Evolutionary conservation across 495 filamentous ascomycete genomes (phyloP), one percentile per base, ranked within the genome.

Genomic region (Recurvomyces mirabilis): DNA sequence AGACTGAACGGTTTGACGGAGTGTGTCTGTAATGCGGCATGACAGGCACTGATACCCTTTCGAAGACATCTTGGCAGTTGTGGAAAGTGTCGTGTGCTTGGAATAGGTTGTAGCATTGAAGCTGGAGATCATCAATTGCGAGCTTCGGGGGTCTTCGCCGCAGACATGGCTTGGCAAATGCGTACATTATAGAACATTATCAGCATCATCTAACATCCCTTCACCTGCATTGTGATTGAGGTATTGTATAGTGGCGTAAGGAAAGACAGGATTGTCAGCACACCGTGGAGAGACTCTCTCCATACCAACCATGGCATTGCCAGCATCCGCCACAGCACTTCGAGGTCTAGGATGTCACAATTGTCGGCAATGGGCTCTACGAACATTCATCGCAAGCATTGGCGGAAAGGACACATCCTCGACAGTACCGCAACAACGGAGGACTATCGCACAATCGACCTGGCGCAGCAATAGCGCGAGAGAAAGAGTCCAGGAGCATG

Each of bases 11-110:
- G 17, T 6, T 5, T 39, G 41, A 22, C 20, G 25, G 26, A 50
- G 26, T 9, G 44, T 35, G n/a, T 17, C 21, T 33, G 31, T 41
- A 34, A 54, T 23, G 19, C 45, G 39, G 31, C 51, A 54, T 2
- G 46, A 44, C 6, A 54, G 41, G 51, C 51, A 54, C 31, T 49
- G 46, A 18, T 44, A 54, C 14, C 40, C 20, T 35, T 41, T 49
- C 19, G 51, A 31, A 25, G 38, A 9, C 44, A 41, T 43, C 20
- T 18, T 38, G 36, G 43, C 26, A n/a, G 22, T 11, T n/a, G 37
- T 25, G 20, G 34, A 3, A 20, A 13, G 22, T 25, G 37, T 40
- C n/a, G 4, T 40, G 23, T 13, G 21, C 9, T 40, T 10, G 6
- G n/a, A n/a, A n/a, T n/a, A n/a, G n/a, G n/a, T n/a, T n/a, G 37